Evolutionary conservation across 2,329 filamentous ascomycete genomes (phyloP).

Genomic region (Westerdykella aurantiaca): DNA sequence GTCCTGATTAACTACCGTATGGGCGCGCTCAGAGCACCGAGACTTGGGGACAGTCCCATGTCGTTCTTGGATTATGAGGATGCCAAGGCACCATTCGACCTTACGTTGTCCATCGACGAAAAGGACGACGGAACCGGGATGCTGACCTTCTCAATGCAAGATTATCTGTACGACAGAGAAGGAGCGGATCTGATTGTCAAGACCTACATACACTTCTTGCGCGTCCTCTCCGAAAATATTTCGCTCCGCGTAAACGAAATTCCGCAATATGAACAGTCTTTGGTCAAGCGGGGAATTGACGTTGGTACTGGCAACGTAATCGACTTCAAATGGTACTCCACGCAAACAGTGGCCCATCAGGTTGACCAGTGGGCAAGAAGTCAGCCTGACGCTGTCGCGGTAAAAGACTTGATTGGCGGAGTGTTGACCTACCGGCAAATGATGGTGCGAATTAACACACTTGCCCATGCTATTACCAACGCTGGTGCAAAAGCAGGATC

Average conservation of each 20-base stretch:
- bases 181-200: slow-evolving; percentile 18
- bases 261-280: no score
- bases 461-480: background rate
- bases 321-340: no score
- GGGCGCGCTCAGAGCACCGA: slow-evolving; percentile 6
- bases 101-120: no score
- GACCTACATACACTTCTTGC: slow-evolving; percentile 15
- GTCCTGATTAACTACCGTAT: slow-evolving; percentile 45
- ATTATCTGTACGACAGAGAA: slow-evolving; percentile 22
- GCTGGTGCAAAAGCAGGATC: no score
- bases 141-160: slow-evolving; percentile 15
- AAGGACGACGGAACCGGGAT: no score
- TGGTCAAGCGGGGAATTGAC: no score
- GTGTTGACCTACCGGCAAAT: slow-evolving; percentile 36
- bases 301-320: no score
- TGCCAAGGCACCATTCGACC: no score
- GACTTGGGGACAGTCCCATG: no score
- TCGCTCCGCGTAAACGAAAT: slow-evolving; percentile 7
- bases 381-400: slow-evolving; percentile 14
- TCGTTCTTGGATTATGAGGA: no score
- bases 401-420: slow-evolving; percentile 22
- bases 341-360: no score
- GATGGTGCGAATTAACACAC: slow-evolving; percentile 34
- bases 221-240: slow-evolving; percentile 11
- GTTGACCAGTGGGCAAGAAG: no score